These are phyloP conservation scores for Arachis monticola DNA, from an alignment of 331 rosid genomes.

Conservation along the genomic window DNA sequence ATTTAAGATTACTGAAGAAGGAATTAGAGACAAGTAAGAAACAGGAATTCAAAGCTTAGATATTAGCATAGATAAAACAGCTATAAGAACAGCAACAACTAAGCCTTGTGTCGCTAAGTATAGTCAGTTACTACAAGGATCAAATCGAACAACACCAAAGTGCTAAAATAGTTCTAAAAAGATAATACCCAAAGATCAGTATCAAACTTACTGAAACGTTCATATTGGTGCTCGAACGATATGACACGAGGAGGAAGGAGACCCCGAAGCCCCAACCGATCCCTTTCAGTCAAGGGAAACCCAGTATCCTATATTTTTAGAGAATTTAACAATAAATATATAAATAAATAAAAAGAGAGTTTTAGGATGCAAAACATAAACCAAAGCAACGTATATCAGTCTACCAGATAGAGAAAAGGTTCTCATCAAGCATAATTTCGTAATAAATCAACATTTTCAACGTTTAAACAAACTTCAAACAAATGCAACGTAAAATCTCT, in stretches of 20 bases:
- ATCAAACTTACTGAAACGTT: conserved; percentile 71
- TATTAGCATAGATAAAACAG: not conserved
- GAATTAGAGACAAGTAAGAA: not conserved
- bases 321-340: not conserved
- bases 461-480: conserved; percentile 24
- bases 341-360: not conserved
- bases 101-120: too few relatives aligned
- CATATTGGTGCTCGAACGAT: conserved; percentile 84
- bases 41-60: not conserved
- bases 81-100: not conserved
- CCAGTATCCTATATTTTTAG: conserved; percentile 73
- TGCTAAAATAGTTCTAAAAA: not conserved
- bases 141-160: too few relatives aligned
- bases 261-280: conserved; percentile 90
- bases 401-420: conserved; percentile 3
- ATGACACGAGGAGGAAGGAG: conserved; percentile 93
- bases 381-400: not conserved
- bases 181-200: conserved; percentile 9
- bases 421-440: not conserved
- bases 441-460: not conserved
- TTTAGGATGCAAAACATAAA: conserved; percentile 20
- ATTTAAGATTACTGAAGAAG: conserved; percentile 16
- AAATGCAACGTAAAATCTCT: not conserved
- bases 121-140: too few relatives aligned
- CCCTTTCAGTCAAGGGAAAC: conserved; percentile 85